phyloP scores from a whole-genome alignment of 176 grass and related monocot genomes.

The Juncus inflexus region DNA sequence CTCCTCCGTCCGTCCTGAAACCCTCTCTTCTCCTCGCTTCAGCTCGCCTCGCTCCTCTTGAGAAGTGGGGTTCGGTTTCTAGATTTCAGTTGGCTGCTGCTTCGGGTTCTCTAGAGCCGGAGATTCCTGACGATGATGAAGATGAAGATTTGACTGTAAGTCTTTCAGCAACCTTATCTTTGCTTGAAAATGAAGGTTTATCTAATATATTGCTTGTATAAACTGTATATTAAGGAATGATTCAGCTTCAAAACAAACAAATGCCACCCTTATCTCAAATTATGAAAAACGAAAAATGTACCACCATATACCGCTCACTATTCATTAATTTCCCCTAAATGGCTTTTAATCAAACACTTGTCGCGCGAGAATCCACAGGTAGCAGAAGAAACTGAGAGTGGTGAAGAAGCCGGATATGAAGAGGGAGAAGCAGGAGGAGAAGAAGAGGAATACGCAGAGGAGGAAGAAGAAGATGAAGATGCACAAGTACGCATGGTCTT shows the following conservation, averaged over 20 bases:
- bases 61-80: not conserved
- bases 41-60: not conserved
- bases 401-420: not conserved
- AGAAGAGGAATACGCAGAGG: not conserved
- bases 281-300: too few relatives aligned
- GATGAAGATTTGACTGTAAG: not conserved
- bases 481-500: constrained; percentile 30
- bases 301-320: not conserved
- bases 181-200: too few relatives aligned
- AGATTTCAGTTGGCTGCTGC: constrained; percentile 11
- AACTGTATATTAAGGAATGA: not conserved
- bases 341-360: constrained; percentile 19
- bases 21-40: constrained; percentile 1
- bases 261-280: too few relatives aligned
- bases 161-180: not conserved
- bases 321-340: not conserved
- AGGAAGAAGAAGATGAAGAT: not conserved
- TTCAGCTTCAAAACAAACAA: not conserved
- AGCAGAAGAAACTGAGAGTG: not conserved
- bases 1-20: constrained; percentile 5
- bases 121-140: not conserved
- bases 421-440: constrained; percentile 12
- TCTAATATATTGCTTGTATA: not conserved
- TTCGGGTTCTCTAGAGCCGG: not conserved
- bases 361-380: constrained; percentile 5